Conservation (phyloP, 768 basidiomycete genomes). For the Hygrophoropsis aurantiaca region DNA sequence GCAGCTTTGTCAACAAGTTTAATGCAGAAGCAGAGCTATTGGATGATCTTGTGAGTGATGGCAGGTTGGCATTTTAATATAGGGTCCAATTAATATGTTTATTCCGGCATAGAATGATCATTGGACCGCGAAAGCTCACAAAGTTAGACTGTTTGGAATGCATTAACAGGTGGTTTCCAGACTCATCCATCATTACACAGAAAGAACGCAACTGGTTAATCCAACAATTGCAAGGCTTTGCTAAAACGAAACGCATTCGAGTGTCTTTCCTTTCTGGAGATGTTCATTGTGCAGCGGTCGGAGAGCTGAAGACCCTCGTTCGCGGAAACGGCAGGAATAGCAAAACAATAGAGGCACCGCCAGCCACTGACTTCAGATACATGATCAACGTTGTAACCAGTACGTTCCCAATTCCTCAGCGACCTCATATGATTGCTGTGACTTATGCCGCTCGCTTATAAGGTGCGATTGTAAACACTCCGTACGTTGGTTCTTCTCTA, state of each 20-base stretch:
- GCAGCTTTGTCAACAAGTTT: conserved; percentile 86
- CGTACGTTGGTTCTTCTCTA: conserved; percentile 46
- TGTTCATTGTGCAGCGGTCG: conserved; percentile 89
- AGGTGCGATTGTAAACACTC: conserved; percentile 96
- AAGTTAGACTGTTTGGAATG: conserved; percentile 41
- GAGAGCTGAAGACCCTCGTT: conserved; percentile 68
- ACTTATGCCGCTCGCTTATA: conserved; percentile 1
- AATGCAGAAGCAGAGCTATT: conserved; percentile 91
- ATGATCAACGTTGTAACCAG: conserved; percentile 90
- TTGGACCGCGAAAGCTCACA: conserved; percentile 83
- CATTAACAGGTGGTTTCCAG: background rate
- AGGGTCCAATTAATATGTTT: background rate
- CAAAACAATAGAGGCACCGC: conserved; percentile 41
- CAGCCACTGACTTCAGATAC: conserved; percentile 72
- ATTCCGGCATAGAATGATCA: conserved; percentile 71
- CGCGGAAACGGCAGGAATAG: conserved; percentile 38
- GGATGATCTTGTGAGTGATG: conserved; percentile 73
- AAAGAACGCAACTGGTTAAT: conserved; percentile 91
- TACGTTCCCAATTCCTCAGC: conserved; percentile 29
- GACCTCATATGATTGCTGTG: background rate
- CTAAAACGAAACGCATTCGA: conserved; percentile 59
- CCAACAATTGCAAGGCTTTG: conserved; percentile 72
- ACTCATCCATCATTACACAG: conserved; percentile 38
- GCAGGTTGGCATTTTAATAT: background rate
- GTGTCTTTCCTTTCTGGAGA: conserved; percentile 91